These are phyloP conservation scores for Mortierella polycephala DNA, from an alignment of 371 early-diverging fungal species.

Conservation along the genomic window DNA sequence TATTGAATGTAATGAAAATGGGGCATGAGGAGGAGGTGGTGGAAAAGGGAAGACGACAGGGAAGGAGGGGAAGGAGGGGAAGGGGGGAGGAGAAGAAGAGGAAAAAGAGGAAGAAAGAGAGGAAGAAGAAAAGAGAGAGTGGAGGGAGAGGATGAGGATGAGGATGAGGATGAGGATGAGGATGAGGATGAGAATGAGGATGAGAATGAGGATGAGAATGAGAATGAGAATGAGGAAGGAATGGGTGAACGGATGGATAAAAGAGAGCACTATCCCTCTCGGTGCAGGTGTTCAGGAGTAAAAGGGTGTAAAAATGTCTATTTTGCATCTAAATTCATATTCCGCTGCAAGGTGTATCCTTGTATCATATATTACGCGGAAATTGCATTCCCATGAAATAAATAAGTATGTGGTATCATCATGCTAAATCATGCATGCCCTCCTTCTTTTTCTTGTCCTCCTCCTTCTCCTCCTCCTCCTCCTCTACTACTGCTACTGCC, in stretches of 20 bases:
- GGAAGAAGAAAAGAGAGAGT: conserved; percentile 4
- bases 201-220: too few relatives aligned
- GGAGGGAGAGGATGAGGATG: not conserved
- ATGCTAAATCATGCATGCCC: too few relatives aligned
- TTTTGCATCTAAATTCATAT: not conserved
- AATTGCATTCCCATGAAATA: too few relatives aligned
- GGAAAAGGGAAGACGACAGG: not conserved
- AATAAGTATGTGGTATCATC: not conserved
- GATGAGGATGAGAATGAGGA: not conserved
- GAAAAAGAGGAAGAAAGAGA: not conserved
- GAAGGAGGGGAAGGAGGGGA: not conserved
- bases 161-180: not conserved
- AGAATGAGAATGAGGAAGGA: too few relatives aligned
- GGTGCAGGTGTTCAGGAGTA: too few relatives aligned
- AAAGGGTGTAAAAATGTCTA: too few relatives aligned
- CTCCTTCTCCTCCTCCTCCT: conserved; percentile 31
- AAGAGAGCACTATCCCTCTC: too few relatives aligned
- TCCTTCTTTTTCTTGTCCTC: not conserved
- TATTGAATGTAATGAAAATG: not conserved
- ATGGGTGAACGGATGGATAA: not conserved
- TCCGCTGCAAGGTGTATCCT: not conserved
- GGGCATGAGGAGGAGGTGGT: not conserved
- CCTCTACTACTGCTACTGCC: conserved; percentile 38
- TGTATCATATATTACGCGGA: not conserved
- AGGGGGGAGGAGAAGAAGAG: not conserved